These are phyloP conservation scores for Euryodendron excelsum DNA, from an alignment of 148 eudicot species.

Conservation along the genomic window DNA sequence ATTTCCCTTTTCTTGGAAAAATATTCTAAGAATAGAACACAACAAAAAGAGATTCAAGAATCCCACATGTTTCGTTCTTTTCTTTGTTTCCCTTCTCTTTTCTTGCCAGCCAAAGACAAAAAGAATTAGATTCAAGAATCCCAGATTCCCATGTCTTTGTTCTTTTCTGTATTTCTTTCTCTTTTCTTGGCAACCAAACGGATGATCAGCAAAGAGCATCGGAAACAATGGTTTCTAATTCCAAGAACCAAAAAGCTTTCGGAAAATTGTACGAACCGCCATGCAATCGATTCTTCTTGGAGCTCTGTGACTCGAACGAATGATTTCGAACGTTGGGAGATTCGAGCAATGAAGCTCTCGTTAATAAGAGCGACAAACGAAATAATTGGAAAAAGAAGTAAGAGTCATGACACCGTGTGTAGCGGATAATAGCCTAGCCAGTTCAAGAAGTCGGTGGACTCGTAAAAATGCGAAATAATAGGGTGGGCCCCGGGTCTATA, in stretches of 20 bases:
- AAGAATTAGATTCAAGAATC: not conserved
- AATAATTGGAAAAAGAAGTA: no score
- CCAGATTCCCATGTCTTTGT: not conserved
- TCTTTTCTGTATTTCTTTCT: not conserved
- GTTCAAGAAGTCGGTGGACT: no score
- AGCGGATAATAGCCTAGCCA: no score
- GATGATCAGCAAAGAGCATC: not conserved
- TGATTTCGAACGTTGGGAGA: slow-evolving; percentile 21
- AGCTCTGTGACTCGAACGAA: slow-evolving; percentile 26
- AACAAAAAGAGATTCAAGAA: slow-evolving; percentile 69
- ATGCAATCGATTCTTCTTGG: slow-evolving; percentile 64
- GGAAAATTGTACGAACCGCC: slow-evolving; percentile 58
- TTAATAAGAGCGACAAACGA: slow-evolving; percentile 19
- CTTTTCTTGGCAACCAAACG: not conserved
- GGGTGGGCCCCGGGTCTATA: no score
- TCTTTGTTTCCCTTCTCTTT: no score
- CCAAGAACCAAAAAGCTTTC: not conserved
- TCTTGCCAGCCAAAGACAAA: not conserved
- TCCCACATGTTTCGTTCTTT: no score
- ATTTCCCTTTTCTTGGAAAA: no score
- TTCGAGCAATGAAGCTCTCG: slow-evolving; percentile 34
- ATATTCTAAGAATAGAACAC: no score
- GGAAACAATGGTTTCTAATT: not conserved
- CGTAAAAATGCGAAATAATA: no score
- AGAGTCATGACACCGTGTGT: no score